Conservation (phyloP, 345 rosid genomes). For the Tarenaya hassleriana region DNA sequence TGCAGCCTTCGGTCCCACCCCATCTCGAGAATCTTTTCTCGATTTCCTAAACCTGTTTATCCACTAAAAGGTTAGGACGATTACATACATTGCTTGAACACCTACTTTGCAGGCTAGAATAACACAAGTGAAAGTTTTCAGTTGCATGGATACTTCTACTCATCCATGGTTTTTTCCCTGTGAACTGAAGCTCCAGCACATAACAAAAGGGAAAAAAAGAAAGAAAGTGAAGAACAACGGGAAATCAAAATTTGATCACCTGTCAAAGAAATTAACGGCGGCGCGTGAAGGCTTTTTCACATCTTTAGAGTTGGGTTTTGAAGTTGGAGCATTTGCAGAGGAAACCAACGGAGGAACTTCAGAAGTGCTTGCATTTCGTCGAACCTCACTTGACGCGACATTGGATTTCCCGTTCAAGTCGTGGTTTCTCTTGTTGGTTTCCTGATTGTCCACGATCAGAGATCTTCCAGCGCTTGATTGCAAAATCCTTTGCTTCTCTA, state of each 20-base stretch:
- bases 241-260: slow-evolving; percentile 35
- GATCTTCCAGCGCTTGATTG: slow-evolving; percentile 51
- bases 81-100: too few relatives aligned
- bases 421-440: slow-evolving; percentile 29
- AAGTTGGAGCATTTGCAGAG: slow-evolving; percentile 29
- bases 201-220: slow-evolving; percentile 12
- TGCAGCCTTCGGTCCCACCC: slow-evolving; percentile 30
- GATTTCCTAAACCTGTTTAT: slow-evolving; percentile 68
- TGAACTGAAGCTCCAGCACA: too few relatives aligned
- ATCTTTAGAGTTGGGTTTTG: slow-evolving; percentile 31
- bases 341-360: slow-evolving; percentile 28
- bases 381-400: slow-evolving; percentile 26
- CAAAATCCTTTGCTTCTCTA: slow-evolving; percentile 80
- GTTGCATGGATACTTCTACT: too few relatives aligned
- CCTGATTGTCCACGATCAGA: slow-evolving; percentile 29
- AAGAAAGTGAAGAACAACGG: background rate
- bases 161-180: too few relatives aligned
- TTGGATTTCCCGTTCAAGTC: slow-evolving; percentile 25
- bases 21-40: slow-evolving; percentile 41
- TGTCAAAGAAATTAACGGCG: slow-evolving; percentile 60
- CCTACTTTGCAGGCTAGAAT: too few relatives aligned
- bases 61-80: too few relatives aligned
- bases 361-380: slow-evolving; percentile 25
- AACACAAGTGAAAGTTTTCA: too few relatives aligned
- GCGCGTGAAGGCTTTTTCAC: slow-evolving; percentile 40